Evolutionary conservation across 306 rosid species (phyloP), one percentile per base, ranked within the genome.

Genomic region (Citrullus amarus): DNA sequence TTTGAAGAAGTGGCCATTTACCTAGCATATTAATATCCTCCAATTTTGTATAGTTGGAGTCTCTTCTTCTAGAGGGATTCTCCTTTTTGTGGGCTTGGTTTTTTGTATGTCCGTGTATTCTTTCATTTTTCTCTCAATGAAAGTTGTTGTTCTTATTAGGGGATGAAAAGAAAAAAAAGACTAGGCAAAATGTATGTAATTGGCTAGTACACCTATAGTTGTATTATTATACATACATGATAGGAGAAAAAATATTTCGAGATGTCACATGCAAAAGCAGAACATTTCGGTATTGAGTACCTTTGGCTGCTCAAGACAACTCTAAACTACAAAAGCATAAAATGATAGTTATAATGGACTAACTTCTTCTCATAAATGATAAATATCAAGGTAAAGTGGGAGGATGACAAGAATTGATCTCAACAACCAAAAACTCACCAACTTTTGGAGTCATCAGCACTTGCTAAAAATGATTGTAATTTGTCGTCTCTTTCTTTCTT

Each of bases 401-500:
- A 28, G 41, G 25, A 30, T 28, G 56, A 48, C 4, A 46, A 48
- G 32, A 72, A 38, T 36, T 18, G 38, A 60, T 25, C 62, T 39
- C 32, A 51, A 58, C 43, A 36, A 60, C 51, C 13, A 59, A 36
- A 54, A 46, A 80, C 88, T 68, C 51, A 95, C 99, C 99, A 95
- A 83, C 79, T 92, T 79, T 90, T 91, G 22, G 97, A 84, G 86
- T 95, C 96, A 65, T 95, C 98, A 55, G 88, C 93, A 22, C 83
- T 89, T 11, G 90, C 91, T 46, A 95, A 92, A 87, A 89, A 92
- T 62, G 96, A 86, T 54, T 78, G 91, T 80, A 92, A 83, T 87
- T 84, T 92, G 84, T 92, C 98, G 79, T 81, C 89, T 56, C 84
- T 91, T 67, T 88, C 97, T 80, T 86, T 92, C 86, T 89, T 92